phyloP scores from a whole-genome alignment of 2,329 filamentous ascomycete genomes.

The Parasarocladium wereldwijsianum region DNA sequence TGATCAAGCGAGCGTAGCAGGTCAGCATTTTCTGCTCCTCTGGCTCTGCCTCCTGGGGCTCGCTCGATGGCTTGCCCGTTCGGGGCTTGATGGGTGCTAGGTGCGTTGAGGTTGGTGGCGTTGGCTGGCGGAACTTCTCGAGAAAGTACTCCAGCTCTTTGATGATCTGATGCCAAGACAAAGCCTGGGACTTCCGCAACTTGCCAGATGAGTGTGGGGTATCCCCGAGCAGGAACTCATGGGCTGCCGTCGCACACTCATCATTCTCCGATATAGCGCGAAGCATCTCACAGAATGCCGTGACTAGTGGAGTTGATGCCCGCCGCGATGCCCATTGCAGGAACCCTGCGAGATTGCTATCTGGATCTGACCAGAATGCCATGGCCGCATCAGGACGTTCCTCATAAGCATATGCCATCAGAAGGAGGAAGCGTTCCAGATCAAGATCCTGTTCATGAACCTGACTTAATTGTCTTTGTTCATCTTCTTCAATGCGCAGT shows the following conservation, averaged over 20 bases:
- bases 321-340: slow-evolving; percentile 93
- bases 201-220: slow-evolving; percentile 58
- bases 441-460: slow-evolving; percentile 54
- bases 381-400: slow-evolving; percentile 70
- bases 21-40: slow-evolving; percentile 96
- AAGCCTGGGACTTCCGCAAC: slow-evolving; percentile 65
- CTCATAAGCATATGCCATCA: slow-evolving; percentile 87
- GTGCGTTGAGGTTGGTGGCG: slow-evolving; percentile 44
- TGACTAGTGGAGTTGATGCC: slow-evolving; percentile 89
- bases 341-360: slow-evolving; percentile 88
- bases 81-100: slow-evolving; percentile 29
- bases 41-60: slow-evolving; percentile 66
- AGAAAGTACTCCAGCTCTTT: slow-evolving; percentile 79
- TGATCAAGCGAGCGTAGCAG: slow-evolving; percentile 77
- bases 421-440: slow-evolving; percentile 79
- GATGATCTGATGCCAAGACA: slow-evolving; percentile 90
- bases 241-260: slow-evolving; percentile 69
- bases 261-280: slow-evolving; percentile 74
- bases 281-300: slow-evolving; percentile 93
- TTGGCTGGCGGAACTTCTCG: slow-evolving; percentile 60
- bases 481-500: slow-evolving; percentile 78
- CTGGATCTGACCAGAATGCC: slow-evolving; percentile 82
- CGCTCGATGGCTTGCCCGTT: slow-evolving; percentile 43
- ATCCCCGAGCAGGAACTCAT: slow-evolving; percentile 83
- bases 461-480: slow-evolving; percentile 58